phyloP scores from a whole-genome alignment of 306 rosid genomes.

The Pachyrhizus erosus region DNA sequence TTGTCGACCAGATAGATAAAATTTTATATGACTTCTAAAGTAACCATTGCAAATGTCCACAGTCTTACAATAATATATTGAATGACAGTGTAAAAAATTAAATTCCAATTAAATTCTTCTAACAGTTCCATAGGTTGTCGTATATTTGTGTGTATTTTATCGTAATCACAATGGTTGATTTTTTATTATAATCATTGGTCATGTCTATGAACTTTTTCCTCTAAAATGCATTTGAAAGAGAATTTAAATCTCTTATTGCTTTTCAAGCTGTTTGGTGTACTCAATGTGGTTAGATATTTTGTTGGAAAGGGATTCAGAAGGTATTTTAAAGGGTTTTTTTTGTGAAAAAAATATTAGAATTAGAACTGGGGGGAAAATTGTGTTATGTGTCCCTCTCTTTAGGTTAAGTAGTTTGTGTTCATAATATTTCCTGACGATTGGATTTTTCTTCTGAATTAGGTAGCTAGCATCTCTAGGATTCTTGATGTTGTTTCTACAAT shows the following conservation, averaged over 20 bases:
- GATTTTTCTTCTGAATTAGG: slow-evolving; percentile 55
- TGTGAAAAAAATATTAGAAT: neutral
- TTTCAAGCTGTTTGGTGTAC: neutral
- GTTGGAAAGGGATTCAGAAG: neutral
- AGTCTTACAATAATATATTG: no score
- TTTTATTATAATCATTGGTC: neutral
- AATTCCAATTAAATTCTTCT: neutral
- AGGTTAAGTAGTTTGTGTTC: slow-evolving; percentile 26
- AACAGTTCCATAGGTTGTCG: neutral
- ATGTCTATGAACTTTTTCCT: neutral
- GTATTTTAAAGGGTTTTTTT: neutral
- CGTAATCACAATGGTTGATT: neutral
- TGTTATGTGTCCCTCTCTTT: neutral
- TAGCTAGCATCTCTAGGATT: slow-evolving; percentile 49
- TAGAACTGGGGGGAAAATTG: neutral
- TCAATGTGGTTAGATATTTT: neutral
- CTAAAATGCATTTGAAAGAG: neutral
- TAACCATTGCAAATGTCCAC: no score
- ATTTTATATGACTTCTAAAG: no score
- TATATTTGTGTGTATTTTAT: neutral
- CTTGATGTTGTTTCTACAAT: slow-evolving; percentile 53
- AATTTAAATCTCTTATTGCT: neutral
- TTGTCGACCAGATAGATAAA: no score
- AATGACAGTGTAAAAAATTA: no score
- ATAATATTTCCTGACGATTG: slow-evolving; percentile 48